phyloP scores from a whole-genome alignment of 2,329 filamentous ascomycete genomes.

The Dothideomycetes sp. region DNA sequence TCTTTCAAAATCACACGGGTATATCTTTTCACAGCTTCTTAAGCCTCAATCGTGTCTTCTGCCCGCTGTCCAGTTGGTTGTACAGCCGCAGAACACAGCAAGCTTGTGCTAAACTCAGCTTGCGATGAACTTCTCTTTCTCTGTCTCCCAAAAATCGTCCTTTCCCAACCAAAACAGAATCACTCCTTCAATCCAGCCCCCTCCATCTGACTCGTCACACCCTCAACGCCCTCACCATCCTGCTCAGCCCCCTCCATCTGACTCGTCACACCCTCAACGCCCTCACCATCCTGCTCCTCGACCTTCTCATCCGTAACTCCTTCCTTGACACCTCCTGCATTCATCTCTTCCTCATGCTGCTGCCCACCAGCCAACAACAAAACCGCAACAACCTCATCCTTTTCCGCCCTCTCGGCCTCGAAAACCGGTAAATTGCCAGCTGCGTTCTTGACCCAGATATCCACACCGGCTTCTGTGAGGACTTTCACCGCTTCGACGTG shows the following conservation, averaged over 20 bases:
- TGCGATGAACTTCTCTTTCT: too few species aligned
- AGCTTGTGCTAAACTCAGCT: too few species aligned
- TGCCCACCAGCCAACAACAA: slow-evolving; percentile 39
- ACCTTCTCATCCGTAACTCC: slow-evolving; percentile 13
- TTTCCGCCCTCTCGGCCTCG: slow-evolving; percentile 42
- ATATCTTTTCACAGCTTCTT: too few species aligned
- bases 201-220: slow-evolving; percentile 4
- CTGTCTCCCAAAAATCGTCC: too few species aligned
- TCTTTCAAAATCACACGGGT: too few species aligned
- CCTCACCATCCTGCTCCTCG: slow-evolving; percentile 9
- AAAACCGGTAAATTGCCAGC: slow-evolving; percentile 61
- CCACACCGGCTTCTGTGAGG: slow-evolving; percentile 66
- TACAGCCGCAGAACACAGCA: too few species aligned
- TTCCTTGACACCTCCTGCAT: slow-evolving; percentile 13
- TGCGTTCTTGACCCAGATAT: slow-evolving; percentile 68
- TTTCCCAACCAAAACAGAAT: too few species aligned
- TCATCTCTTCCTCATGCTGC: slow-evolving; percentile 24
- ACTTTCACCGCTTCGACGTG: slow-evolving; percentile 72
- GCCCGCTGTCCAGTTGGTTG: too few species aligned
- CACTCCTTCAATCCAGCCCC: slow-evolving; percentile 2
- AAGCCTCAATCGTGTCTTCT: too few species aligned
- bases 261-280: slow-evolving; percentile 4
- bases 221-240: slow-evolving; percentile 9
- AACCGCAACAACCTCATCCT: slow-evolving; percentile 40
- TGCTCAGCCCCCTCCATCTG: slow-evolving; percentile 3